Percentiles rank a stretch among this genome's conserved stretches.
Conservation (phyloP, 345 rosid species). For the Clausena lansium region DNA sequence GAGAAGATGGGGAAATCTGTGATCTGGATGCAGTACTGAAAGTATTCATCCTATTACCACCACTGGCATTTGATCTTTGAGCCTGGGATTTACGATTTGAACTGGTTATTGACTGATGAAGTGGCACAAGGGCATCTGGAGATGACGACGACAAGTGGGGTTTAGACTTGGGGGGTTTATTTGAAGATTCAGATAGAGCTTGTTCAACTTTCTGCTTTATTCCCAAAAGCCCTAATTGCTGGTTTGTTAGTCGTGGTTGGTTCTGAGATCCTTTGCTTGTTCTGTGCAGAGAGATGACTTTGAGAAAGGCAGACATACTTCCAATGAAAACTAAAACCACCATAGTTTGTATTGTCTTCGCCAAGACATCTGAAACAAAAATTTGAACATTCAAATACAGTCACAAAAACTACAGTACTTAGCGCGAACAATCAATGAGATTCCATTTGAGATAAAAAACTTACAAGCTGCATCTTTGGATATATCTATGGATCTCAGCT, state of each 20-base stretch:
- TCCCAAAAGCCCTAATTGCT: conserved; percentile 75
- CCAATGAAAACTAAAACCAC: conserved; percentile 57
- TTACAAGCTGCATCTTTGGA: conserved; percentile 69
- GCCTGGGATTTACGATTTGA: conserved; percentile 51
- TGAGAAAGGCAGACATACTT: conserved; percentile 55
- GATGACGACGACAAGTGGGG: conserved; percentile 27
- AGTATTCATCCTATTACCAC: conserved; percentile 48
- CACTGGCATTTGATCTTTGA: conserved; percentile 48
- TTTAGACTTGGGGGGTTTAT: conserved; percentile 66
- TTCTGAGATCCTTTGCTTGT: conserved; percentile 42
- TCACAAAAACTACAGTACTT: background rate
- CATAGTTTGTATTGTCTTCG: conserved; percentile 46
- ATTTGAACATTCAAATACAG: conserved; percentile 7
- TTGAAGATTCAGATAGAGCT: conserved; percentile 40
- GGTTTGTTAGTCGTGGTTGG: conserved; percentile 54
- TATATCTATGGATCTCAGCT: conserved; percentile 43
- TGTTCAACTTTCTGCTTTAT: conserved; percentile 60
- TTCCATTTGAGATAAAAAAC: conserved; percentile 20
- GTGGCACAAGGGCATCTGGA: conserved; percentile 77
- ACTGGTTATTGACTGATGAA: conserved; percentile 58
- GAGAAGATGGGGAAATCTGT: conserved; percentile 62
- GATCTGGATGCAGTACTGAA: conserved; percentile 57
- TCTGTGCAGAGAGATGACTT: conserved; percentile 52
- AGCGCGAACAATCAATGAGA: conserved; percentile 13
- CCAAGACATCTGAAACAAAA: conserved; percentile 52